Evolutionary conservation across 2,329 filamentous ascomycete genomes (phyloP).

Genomic region (Eutypa lata): DNA sequence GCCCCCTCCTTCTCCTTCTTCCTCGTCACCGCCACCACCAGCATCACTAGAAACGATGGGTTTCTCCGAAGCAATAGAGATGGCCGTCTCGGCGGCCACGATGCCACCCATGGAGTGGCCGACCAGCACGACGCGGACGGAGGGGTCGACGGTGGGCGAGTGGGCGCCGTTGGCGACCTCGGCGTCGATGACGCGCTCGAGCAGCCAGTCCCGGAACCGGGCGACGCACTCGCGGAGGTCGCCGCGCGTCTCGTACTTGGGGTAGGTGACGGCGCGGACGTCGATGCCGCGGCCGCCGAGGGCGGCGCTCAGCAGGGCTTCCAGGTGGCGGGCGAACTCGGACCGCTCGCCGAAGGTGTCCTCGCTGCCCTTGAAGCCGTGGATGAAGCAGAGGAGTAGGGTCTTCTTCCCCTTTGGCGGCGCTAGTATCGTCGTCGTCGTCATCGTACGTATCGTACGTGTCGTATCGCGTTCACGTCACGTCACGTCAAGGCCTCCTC

Average conservation of each 20-base stretch:
- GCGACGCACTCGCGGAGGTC: slow-evolving; percentile 69
- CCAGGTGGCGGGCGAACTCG: slow-evolving; percentile 70
- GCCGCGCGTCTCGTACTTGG: slow-evolving; percentile 77
- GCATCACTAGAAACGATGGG: slow-evolving; percentile 40
- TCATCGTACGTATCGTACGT: neutral
- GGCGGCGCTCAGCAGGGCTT: slow-evolving; percentile 58
- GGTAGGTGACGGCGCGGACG: slow-evolving; percentile 69
- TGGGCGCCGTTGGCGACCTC: slow-evolving; percentile 69
- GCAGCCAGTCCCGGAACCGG: slow-evolving; percentile 78
- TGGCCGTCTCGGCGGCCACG: slow-evolving; percentile 83
- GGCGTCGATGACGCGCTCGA: slow-evolving; percentile 89
- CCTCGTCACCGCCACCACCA: slow-evolving; percentile 32
- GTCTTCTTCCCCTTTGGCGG: slow-evolving; percentile 60
- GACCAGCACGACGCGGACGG: slow-evolving; percentile 28
- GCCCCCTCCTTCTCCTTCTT: neutral
- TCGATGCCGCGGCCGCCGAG: slow-evolving; percentile 60
- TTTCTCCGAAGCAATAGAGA: slow-evolving; percentile 62
- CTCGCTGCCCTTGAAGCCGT: slow-evolving; percentile 85
- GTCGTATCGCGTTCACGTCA: neutral
- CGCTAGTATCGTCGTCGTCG: neutral
- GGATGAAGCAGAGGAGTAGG: slow-evolving; percentile 77
- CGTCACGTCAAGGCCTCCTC: neutral
- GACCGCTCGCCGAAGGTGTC: slow-evolving; percentile 68
- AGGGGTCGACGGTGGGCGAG: slow-evolving; percentile 29
- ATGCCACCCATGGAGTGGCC: slow-evolving; percentile 70